phyloP scores from a whole-genome alignment of 306 rosid genomes.

The Corylus avellana region DNA sequence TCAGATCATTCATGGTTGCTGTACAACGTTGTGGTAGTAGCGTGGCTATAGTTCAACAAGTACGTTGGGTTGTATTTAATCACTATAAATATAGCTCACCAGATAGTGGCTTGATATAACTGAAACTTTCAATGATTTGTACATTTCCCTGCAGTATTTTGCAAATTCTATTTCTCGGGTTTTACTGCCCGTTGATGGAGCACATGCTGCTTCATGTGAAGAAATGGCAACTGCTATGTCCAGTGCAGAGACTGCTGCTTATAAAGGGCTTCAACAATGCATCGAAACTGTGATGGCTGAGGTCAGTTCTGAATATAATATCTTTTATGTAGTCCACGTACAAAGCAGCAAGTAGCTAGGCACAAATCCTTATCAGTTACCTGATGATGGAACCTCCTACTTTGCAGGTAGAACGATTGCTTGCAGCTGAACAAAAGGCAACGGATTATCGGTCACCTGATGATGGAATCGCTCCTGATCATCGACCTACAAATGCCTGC shows the following conservation, averaged over 20 bases:
- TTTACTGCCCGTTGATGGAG: constrained; percentile 98
- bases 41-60: constrained; percentile 98
- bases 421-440: constrained; percentile 95
- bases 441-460: constrained; percentile 89
- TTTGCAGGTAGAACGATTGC: constrained; percentile 89
- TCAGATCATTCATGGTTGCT: constrained; percentile 99
- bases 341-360: constrained; percentile 19
- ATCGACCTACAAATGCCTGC: constrained; percentile 95
- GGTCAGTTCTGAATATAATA: constrained; percentile 50
- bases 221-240: constrained; percentile 99
- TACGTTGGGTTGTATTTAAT: constrained; percentile 41
- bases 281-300: constrained; percentile 99
- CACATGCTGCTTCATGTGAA: constrained; percentile 98
- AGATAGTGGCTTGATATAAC: constrained; percentile 13
- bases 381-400: constrained; percentile 20
- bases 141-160: constrained; percentile 67
- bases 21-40: constrained; percentile 99
- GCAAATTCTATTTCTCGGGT: constrained; percentile 95
- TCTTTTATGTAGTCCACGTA: background rate
- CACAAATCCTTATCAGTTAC: background rate
- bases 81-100: constrained; percentile 9
- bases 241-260: constrained; percentile 99
- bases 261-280: constrained; percentile 88
- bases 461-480: constrained; percentile 95
- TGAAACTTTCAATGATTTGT: constrained; percentile 26